A percentile compares a stretch with the other conserved stretches of the same genome.
Conservation (phyloP, 2,329 filamentous ascomycete species). For the Tolypocladium sp. region DNA sequence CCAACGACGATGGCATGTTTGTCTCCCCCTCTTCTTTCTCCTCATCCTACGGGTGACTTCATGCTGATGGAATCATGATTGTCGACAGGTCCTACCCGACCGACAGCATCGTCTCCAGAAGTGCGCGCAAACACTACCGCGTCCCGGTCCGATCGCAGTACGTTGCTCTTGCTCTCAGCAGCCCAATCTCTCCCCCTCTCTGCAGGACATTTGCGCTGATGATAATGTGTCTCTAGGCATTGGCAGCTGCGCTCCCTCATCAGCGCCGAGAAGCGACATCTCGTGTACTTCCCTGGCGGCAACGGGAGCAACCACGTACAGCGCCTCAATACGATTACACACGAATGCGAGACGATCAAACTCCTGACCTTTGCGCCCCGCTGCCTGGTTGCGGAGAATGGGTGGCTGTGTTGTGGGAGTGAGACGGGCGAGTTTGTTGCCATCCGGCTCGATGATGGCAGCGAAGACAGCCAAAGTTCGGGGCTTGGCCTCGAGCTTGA, state of each 20-base stretch:
- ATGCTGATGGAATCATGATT: slow-evolving; percentile 1
- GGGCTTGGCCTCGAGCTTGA: slow-evolving; percentile 11
- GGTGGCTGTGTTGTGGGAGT: slow-evolving; percentile 86
- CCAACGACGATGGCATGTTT: slow-evolving; percentile 44
- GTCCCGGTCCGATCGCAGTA: slow-evolving; percentile 58
- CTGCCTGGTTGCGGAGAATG: slow-evolving; percentile 77
- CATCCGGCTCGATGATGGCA: slow-evolving; percentile 49
- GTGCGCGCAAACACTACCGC: slow-evolving; percentile 57
- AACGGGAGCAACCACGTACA: slow-evolving; percentile 56
- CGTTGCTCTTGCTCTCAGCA: slow-evolving; percentile 15
- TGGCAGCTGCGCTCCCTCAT: slow-evolving; percentile 88
- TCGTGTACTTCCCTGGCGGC: slow-evolving; percentile 78
- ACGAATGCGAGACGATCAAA: slow-evolving; percentile 64
- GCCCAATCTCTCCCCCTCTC: neutral
- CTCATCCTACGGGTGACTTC: neutral
- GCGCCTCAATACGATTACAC: slow-evolving; percentile 58
- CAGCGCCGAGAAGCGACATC: slow-evolving; percentile 65
- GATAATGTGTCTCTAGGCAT: slow-evolving; percentile 42
- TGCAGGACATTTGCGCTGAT: neutral
- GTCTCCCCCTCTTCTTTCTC: slow-evolving; percentile 13
- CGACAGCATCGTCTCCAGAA: slow-evolving; percentile 52
- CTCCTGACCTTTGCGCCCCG: slow-evolving; percentile 65
- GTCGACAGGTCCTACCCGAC: slow-evolving; percentile 53
- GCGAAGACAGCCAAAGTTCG: slow-evolving; percentile 16
- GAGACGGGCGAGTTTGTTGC: slow-evolving; percentile 81